Conservation (phyloP, 176 grass and related monocot species). For the Cocos nucifera region DNA sequence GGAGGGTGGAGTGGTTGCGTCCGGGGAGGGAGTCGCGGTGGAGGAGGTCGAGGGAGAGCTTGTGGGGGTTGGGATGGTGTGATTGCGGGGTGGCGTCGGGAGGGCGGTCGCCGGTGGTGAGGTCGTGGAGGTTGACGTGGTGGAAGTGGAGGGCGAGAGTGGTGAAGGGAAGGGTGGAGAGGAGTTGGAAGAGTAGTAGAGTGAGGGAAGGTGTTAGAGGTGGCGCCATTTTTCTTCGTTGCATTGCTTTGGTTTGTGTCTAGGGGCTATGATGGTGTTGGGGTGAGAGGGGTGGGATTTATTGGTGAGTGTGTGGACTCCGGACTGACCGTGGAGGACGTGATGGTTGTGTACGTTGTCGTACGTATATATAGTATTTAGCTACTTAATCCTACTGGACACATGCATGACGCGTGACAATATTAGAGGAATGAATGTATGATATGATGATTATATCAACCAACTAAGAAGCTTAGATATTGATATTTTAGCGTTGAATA, state of each 20-base stretch:
- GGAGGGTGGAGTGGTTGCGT: constrained; percentile 23
- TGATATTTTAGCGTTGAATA: too few species aligned
- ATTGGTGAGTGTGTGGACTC: neutral
- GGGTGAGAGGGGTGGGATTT: constrained; percentile 27
- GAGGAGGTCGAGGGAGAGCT: constrained; percentile 34
- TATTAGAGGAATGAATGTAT: too few species aligned
- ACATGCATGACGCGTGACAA: too few species aligned
- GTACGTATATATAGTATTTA: too few species aligned
- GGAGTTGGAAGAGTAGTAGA: constrained; percentile 21
- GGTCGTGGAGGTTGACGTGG: constrained; percentile 31
- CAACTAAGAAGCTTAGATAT: too few species aligned
- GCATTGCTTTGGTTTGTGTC: neutral
- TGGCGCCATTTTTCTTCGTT: neutral
- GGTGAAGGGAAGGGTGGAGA: constrained; percentile 6
- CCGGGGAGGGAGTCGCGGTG: constrained; percentile 50
- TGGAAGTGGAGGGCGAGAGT: constrained; percentile 35
- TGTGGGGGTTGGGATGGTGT: neutral
- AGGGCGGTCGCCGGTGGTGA: neutral
- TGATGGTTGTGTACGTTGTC: too few species aligned
- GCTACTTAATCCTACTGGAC: too few species aligned
- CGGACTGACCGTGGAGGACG: too few species aligned
- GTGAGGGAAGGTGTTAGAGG: constrained; percentile 9
- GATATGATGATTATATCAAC: too few species aligned
- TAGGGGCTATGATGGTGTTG: neutral
- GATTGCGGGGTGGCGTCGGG: neutral